phyloP scores from a whole-genome alignment of 2,329 filamentous ascomycete species.

The Didymella glomerata region DNA sequence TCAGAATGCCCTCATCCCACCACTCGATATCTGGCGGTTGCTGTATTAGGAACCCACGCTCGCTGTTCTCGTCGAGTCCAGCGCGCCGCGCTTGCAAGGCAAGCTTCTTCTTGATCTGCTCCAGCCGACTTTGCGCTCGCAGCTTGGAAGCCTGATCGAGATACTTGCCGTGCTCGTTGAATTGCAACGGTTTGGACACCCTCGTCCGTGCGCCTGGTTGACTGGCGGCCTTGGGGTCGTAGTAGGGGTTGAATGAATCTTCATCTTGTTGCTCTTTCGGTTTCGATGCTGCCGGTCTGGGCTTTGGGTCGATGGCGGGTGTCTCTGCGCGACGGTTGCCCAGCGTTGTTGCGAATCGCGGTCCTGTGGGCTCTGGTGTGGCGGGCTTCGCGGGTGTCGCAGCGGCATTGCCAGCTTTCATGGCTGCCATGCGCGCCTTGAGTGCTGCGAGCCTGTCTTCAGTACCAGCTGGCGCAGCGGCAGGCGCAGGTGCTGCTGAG shows the following conservation, averaged over 20 bases:
- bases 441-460: conserved; percentile 29
- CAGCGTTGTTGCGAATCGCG: conserved; percentile 64
- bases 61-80: conserved; percentile 92
- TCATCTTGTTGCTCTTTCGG: conserved; percentile 58
- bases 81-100: conserved; percentile 86
- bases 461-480: conserved; percentile 16
- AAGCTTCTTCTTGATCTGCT: conserved; percentile 94
- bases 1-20: conserved; percentile 93
- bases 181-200: conserved; percentile 78
- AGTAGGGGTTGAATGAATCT: conserved; percentile 81
- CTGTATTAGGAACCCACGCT: conserved; percentile 88
- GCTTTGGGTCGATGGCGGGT: conserved; percentile 41
- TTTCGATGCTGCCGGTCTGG: conserved; percentile 47
- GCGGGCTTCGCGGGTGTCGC: conserved; percentile 31
- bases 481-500: conserved; percentile 23
- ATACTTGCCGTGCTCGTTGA: conserved; percentile 97
- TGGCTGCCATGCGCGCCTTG: conserved; percentile 41
- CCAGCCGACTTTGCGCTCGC: conserved; percentile 84
- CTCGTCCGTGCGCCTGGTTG: conserved; percentile 63
- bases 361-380: conserved; percentile 54
- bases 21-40: conserved; percentile 89
- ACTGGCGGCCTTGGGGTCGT: conserved; percentile 71
- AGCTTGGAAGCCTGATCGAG: conserved; percentile 92
- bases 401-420: conserved; percentile 70
- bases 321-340: conserved; percentile 62